A percentile compares a stretch with the other conserved stretches of the same genome.
These are phyloP conservation scores for Aspergillus ochraceus DNA, from an alignment of 2,329 filamentous ascomycete species.

Conservation along the genomic window DNA sequence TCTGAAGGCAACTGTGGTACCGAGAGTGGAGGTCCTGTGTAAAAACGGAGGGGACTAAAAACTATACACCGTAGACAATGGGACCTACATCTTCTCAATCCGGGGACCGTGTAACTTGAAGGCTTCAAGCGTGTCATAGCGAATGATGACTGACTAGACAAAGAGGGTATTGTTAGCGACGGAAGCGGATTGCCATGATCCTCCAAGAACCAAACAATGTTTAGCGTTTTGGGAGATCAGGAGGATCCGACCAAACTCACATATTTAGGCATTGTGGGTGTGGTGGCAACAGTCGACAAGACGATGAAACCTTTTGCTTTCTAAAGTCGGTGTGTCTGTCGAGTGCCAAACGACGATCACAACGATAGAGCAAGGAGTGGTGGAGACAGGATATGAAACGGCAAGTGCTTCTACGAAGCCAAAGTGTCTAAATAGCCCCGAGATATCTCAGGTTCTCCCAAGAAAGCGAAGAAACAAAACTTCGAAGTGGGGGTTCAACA, in stretches of 20 bases:
- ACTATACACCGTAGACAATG: no score
- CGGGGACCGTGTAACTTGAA: slow-evolving; percentile 12
- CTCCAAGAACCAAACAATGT: no score
- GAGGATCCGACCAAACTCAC: neutral
- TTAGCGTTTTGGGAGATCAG: no score
- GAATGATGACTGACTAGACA: slow-evolving; percentile 8
- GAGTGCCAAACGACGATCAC: no score
- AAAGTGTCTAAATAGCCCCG: neutral
- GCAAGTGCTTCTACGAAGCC: no score
- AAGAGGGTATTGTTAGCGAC: neutral
- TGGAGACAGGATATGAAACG: no score
- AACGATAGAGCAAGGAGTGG: no score
- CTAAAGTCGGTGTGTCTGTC: no score
- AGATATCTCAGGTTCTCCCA: neutral
- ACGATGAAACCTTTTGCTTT: neutral
- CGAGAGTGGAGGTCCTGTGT: no score
- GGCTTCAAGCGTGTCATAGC: slow-evolving; percentile 14
- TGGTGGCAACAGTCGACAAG: neutral
- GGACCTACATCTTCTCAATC: slow-evolving; percentile 15
- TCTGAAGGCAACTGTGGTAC: no score
- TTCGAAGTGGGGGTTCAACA: neutral
- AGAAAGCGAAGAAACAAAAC: neutral
- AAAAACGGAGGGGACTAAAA: neutral
- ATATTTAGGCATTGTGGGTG: slow-evolving; percentile 20
- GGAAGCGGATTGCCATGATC: neutral